Base-by-base conservation (phyloP, 2,329 filamentous ascomycete species). In the Colletotrichum phormii region DNA sequence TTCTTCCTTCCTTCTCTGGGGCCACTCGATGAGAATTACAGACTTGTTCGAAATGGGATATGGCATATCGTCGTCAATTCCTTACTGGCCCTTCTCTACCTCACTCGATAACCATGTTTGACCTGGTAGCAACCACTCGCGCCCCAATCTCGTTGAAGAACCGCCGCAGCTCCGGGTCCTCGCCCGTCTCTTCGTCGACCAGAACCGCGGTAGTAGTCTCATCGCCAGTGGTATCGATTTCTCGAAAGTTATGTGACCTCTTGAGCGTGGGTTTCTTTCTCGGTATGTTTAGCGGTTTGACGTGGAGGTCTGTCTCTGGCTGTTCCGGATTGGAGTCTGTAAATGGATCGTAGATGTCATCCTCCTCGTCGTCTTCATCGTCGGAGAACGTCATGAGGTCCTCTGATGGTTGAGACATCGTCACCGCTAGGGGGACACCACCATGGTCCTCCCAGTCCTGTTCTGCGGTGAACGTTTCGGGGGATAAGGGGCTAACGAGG, bases 401-500 rank as follows among this genome's bases (percentile, higher is more conserved):
- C 42, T 53, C 26, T 26, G 12, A 9, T 12, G 26, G 60, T 9
- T 31, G 12, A 22, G 29, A 63, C 13, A 46, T 33, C 29, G 26
- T 24, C 29, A 33, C 2, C 12, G 18, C 42, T 2, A n/a, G 18
- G 49, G 62, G 3, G 49, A 54, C 3, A 54, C 13, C n/a, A 1
- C 15, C 49, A 22, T 42, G 22, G 5, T 15, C 31, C 22, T 13
- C 31, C 62, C 31, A 54, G 13, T 8, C 18, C 7, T 11, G 31
- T 4, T 64, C 62, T 11, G 1, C 49, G 31, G 49, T n/a, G 29
- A 9, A 8, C 8, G 46, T 7, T 13, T 42, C 49, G n/a, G 62
- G 62, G 3, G 49, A 64, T 35, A 64, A 11, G n/a, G 61, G 62
- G 49, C 62, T 64, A 13, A 64, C 62, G 62, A 51, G 26, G 49